Percentiles rank a stretch among this genome's conserved stretches.
These are phyloP conservation scores for Metschnikowia shivogae DNA, from an alignment of 805 yeast species.

Conservation along the genomic window DNA sequence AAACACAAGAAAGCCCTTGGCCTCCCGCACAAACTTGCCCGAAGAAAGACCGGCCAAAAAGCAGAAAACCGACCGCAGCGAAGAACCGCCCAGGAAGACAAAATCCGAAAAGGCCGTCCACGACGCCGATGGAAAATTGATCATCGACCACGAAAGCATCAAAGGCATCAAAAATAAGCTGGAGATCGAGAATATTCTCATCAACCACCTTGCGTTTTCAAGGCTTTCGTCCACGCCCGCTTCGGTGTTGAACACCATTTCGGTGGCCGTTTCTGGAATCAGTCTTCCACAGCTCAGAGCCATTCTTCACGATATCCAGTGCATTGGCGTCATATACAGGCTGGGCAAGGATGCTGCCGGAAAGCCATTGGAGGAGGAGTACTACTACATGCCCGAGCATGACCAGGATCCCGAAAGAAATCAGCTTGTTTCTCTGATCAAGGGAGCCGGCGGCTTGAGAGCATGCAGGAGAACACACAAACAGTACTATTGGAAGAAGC, in stretches of 20 bases:
- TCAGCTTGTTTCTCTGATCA: constrained; percentile 63
- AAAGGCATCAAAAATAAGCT: constrained; percentile 37
- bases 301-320: constrained; percentile 43
- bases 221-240: constrained; percentile 84
- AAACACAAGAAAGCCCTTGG: constrained; percentile 19
- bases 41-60: constrained; percentile 7
- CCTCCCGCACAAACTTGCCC: constrained; percentile 23
- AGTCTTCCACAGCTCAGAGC: constrained; percentile 41
- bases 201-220: constrained; percentile 87
- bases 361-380: constrained; percentile 88
- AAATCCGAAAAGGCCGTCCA: constrained; percentile 13
- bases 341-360: constrained; percentile 97
- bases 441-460: constrained; percentile 78
- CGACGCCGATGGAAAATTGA: constrained; percentile 26
- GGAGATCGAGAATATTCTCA: constrained; percentile 60
- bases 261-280: constrained; percentile 48
- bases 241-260: constrained; percentile 60
- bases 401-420: constrained; percentile 73
- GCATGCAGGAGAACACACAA: constrained; percentile 92
- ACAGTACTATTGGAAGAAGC: constrained; percentile 74
- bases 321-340: constrained; percentile 86
- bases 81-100: constrained; percentile 28
- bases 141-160: constrained; percentile 22
- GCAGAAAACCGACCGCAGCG: constrained; percentile 18
- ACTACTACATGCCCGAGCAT: constrained; percentile 80